A percentile compares a stretch with the other conserved stretches of the same genome.
Evolutionary conservation across 2,329 filamentous ascomycete genomes (phyloP).

Genomic region (Sclerotinia minor): DNA sequence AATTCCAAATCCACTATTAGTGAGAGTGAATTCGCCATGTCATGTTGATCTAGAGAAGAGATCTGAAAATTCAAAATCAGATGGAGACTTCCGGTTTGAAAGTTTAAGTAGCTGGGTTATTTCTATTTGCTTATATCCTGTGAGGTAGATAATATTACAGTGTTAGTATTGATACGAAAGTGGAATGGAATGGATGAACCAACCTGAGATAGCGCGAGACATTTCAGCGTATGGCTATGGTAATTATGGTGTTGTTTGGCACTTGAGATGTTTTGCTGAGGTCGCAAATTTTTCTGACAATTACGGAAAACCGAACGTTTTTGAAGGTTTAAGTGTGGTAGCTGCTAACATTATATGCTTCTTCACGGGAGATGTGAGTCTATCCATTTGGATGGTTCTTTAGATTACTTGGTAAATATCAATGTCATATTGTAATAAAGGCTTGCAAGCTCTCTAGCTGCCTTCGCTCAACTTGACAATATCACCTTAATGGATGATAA

Average conservation of each 20-base stretch:
- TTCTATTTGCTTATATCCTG: background rate
- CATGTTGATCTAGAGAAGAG: background rate
- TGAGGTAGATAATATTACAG: background rate
- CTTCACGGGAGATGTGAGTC: background rate
- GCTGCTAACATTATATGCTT: background rate
- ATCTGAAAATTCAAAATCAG: background rate
- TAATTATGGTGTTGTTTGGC: background rate
- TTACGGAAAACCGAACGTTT: background rate
- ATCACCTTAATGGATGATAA: no score
- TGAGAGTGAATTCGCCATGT: background rate
- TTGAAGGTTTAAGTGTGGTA: background rate
- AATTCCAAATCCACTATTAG: background rate
- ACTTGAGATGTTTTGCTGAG: background rate
- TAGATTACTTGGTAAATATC: no score
- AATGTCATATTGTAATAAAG: no score
- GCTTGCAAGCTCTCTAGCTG: no score
- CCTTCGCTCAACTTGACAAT: no score
- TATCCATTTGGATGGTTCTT: no score
- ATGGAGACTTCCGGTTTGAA: background rate
- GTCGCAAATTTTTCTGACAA: background rate
- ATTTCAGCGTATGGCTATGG: background rate
- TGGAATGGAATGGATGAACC: background rate
- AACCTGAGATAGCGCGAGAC: background rate
- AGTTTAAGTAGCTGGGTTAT: background rate
- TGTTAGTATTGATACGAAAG: background rate